Base-by-base conservation (phyloP, 306 rosid species). In the Prunus salicina region DNA sequence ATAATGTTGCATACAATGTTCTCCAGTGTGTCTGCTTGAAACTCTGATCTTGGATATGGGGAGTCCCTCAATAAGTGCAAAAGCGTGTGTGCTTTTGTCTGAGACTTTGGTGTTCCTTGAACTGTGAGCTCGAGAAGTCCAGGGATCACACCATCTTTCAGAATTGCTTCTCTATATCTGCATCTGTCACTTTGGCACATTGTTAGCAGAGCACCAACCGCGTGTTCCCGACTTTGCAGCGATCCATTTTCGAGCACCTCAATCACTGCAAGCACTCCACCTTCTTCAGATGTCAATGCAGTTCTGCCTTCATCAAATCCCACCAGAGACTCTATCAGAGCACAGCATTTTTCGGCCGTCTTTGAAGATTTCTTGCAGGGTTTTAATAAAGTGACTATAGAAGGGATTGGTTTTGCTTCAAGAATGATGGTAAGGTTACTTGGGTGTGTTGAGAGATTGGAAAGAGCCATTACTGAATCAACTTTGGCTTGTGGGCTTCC, bases 41-140 rank as follows among this genome's bases (percentile, higher is more conserved):
- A 67, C 45, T 92, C 98, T 15, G 99, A 88, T 76, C 97, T 86
- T 27, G 93, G 90, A 80, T 91, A 89, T 15, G 98, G 97, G 41
- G 98, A 88, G 12, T 95, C 96, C 81, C 99, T 86, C 71, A 95
- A 84, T 38, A 91, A 67, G 75, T 85, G 87, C 86, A 95, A 30
- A 12, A 92, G 97, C 30, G 66, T 84, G 24, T 90, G 90, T 15
- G 98, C 96, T 80, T 92, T 95, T 34, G 86, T 25, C 83, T 91
- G 97, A 51, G 97, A 90, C 84, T 91, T 92, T 0, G 99, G 92
- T 22, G 98, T 89, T 73, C 99, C 99, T 81, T 95, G 99, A 72
- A 92, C 99, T 5, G 99, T 95, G 18, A 95, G 92, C 86, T 95
- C 99, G 9, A 95, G 97, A 74, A 95, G 93, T 55, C 99, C 98